These are phyloP conservation scores for Capsella bursapastoris DNA, from an alignment of 345 rosid species.

Conservation along the genomic window DNA sequence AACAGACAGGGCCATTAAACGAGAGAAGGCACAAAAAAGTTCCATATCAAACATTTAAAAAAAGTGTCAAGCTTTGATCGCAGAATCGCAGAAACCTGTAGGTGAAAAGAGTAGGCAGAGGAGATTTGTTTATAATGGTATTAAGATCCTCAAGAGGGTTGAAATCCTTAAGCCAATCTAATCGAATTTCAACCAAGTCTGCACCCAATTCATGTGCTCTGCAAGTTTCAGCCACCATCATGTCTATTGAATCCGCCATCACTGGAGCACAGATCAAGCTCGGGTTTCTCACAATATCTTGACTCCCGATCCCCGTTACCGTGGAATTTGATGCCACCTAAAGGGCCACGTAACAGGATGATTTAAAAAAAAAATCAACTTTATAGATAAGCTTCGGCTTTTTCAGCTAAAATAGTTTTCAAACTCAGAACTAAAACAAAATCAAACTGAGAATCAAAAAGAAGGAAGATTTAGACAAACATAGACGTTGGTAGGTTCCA, in stretches of 20 bases:
- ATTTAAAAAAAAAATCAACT: too few species aligned
- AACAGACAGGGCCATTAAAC: too few species aligned
- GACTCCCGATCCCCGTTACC: conserved; percentile 42
- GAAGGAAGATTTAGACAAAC: conserved; percentile 17
- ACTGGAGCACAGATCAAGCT: conserved; percentile 81
- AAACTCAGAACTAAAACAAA: conserved; percentile 17
- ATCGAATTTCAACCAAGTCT: conserved; percentile 84
- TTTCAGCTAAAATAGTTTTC: neutral
- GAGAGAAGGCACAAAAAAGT: neutral
- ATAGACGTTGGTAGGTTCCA: conserved; percentile 37
- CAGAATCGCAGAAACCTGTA: conserved; percentile 59
- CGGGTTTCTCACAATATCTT: conserved; percentile 52
- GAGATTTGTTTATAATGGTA: conserved; percentile 58
- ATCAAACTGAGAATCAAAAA: neutral
- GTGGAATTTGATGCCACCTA: conserved; percentile 53
- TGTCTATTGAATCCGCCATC: conserved; percentile 68
- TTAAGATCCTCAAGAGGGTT: conserved; percentile 54
- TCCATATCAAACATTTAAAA: neutral
- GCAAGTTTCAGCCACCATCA: conserved; percentile 54
- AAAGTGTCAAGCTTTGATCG: conserved; percentile 13
- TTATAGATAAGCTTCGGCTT: conserved; percentile 19
- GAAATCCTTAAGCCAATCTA: conserved; percentile 66
- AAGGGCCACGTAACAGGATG: neutral
- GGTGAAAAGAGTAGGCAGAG: conserved; percentile 84
- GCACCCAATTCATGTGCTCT: conserved; percentile 74